Evolutionary conservation across 768 basidiomycete species (phyloP).

Genomic region (Royoungia palumana): DNA sequence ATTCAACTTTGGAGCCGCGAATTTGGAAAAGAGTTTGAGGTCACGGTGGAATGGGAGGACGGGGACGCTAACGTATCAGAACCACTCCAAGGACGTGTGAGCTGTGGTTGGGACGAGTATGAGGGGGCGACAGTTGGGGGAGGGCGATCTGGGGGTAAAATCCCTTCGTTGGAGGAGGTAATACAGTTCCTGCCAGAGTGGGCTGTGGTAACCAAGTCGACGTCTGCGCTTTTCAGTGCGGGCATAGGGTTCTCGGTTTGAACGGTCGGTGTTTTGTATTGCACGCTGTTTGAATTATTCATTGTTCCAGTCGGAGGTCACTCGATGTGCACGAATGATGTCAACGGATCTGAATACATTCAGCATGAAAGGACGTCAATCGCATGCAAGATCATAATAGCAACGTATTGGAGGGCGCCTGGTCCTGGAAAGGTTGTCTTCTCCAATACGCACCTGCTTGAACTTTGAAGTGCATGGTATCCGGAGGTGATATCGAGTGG

Average conservation of each 20-base stretch:
- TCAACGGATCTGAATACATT: too few relatives aligned
- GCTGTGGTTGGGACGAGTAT: conserved; percentile 69
- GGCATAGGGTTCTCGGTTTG: conserved; percentile 19
- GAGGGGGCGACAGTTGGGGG: conserved; percentile 52
- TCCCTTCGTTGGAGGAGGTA: conserved; percentile 70
- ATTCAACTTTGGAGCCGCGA: conserved; percentile 59
- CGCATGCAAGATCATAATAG: too few relatives aligned
- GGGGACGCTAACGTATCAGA: conserved; percentile 8
- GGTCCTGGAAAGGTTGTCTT: too few relatives aligned
- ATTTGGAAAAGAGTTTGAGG: conserved; percentile 53
- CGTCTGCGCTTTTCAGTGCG: conserved; percentile 59
- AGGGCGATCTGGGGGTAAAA: conserved; percentile 39
- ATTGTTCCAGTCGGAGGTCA: too few relatives aligned
- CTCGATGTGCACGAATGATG: too few relatives aligned
- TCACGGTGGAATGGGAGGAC: conserved; percentile 49
- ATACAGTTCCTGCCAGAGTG: conserved; percentile 63
- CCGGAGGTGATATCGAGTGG: too few relatives aligned
- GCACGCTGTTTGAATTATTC: background rate
- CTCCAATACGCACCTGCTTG: background rate
- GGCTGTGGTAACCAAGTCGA: conserved; percentile 57
- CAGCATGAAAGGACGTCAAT: too few relatives aligned
- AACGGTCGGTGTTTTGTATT: conserved; percentile 5
- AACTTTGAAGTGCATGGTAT: too few relatives aligned
- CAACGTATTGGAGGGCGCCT: too few relatives aligned
- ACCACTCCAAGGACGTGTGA: conserved; percentile 41